Percentiles rank a stretch among this genome's conserved stretches.
Evolutionary conservation across 2,329 filamentous ascomycete species (phyloP).

Genomic region (Xylariaceae sp.): DNA sequence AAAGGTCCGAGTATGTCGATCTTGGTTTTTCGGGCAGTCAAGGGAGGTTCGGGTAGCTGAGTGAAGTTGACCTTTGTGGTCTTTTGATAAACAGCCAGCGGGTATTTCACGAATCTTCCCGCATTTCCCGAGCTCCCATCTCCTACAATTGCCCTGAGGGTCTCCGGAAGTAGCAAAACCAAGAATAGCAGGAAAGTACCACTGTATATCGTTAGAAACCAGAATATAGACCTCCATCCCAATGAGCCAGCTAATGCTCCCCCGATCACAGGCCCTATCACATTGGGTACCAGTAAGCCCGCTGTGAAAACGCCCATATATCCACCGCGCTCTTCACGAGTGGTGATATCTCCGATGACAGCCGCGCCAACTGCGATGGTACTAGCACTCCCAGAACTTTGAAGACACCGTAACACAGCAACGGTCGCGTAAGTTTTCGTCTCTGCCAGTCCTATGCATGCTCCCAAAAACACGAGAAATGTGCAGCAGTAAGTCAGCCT

Average conservation of each 20-base stretch:
- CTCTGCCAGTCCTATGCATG: constrained; percentile 46
- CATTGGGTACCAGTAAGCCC: constrained; percentile 35
- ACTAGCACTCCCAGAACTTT: constrained; percentile 52
- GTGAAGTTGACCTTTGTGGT: constrained; percentile 26
- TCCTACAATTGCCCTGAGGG: constrained; percentile 41
- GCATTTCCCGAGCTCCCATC: constrained; percentile 35
- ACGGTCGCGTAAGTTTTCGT: constrained; percentile 44
- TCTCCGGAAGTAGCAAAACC: constrained; percentile 45
- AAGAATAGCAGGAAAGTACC: constrained; percentile 39
- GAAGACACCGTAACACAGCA: constrained; percentile 49
- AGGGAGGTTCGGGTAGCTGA: constrained; percentile 6
- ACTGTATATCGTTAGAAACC: constrained; percentile 48
- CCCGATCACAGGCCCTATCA: constrained; percentile 49
- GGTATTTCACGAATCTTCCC: constrained; percentile 26
- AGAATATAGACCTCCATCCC: constrained; percentile 55
- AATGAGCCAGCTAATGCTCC: constrained; percentile 49
- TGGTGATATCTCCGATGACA: constrained; percentile 58
- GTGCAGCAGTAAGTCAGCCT: constrained; percentile 46
- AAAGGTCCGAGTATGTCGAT: constrained; percentile 46
- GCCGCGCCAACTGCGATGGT: constrained; percentile 53
- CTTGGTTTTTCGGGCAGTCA: constrained; percentile 28
- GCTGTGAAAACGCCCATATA: constrained; percentile 49
- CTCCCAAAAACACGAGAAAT: constrained; percentile 45
- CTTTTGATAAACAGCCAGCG: constrained; percentile 33
- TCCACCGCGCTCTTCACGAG: constrained; percentile 53